phyloP scores from a whole-genome alignment of 305 asterid genomes.

The Petunia hybrid region DNA sequence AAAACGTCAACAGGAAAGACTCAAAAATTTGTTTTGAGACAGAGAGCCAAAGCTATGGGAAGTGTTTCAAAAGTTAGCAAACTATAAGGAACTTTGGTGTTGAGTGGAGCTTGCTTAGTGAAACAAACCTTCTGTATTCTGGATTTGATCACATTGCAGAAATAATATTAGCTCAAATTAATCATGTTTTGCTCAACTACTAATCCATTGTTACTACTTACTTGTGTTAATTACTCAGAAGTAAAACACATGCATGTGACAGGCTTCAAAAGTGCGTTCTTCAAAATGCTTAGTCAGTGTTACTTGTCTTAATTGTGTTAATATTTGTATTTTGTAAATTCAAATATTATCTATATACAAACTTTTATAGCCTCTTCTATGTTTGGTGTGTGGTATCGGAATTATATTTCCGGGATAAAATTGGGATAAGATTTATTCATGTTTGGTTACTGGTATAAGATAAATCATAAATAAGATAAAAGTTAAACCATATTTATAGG shows the following conservation, averaged over 20 bases:
- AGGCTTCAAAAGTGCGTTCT: not conserved
- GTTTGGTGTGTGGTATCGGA: too few relatives aligned
- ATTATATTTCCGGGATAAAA: too few relatives aligned
- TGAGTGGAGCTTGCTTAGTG: constrained; percentile 12
- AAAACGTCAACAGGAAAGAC: constrained; percentile 38
- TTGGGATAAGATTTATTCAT: too few relatives aligned
- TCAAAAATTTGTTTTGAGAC: constrained; percentile 37
- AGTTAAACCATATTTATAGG: too few relatives aligned
- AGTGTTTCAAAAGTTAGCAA: not conserved
- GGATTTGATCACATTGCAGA: not conserved
- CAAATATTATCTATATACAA: too few relatives aligned
- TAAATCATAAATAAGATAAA: too few relatives aligned
- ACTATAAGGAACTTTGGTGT: not conserved
- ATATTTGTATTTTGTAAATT: too few relatives aligned
- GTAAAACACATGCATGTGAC: not conserved
- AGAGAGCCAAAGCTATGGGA: constrained; percentile 28
- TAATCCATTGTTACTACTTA: not conserved
- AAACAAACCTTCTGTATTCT: not conserved
- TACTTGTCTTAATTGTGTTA: too few relatives aligned
- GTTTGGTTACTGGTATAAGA: too few relatives aligned
- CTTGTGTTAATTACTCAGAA: not conserved
- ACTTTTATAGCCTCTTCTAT: too few relatives aligned
- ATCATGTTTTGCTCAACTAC: not conserved
- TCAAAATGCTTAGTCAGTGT: too few relatives aligned
- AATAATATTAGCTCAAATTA: not conserved